Conservation (phyloP, 768 basidiomycete genomes). For the Dictyophora rubrovolvata region DNA sequence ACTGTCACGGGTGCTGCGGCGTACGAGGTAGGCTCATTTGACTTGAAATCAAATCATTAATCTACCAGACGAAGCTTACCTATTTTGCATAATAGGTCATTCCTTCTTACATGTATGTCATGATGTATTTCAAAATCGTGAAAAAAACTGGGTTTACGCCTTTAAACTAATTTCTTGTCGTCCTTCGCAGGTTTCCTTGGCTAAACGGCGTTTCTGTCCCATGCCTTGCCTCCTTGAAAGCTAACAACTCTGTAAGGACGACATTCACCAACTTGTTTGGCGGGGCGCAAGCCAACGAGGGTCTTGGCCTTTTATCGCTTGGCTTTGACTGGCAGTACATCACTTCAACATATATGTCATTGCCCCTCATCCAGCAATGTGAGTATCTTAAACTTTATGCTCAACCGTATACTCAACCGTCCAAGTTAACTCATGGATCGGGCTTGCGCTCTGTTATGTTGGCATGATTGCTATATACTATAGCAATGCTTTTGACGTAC, state of each 20-base stretch:
- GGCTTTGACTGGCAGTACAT: constrained; percentile 68
- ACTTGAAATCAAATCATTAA: too few relatives aligned
- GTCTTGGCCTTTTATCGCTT: constrained; percentile 47
- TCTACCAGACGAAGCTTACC: not conserved
- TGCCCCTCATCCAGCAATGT: constrained; percentile 50
- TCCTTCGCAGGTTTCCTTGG: constrained; percentile 14
- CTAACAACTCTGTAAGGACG: constrained; percentile 39
- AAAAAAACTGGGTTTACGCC: not conserved
- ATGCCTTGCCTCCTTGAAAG: constrained; percentile 40
- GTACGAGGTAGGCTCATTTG: constrained; percentile 9
- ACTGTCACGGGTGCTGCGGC: constrained; percentile 13
- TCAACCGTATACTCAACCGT: not conserved
- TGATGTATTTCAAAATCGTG: not conserved
- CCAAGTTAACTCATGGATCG: constrained; percentile 49
- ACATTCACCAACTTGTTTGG: constrained; percentile 53
- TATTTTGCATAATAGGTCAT: constrained; percentile 1
- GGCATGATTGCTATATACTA: constrained; percentile 50
- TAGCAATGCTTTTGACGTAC: constrained; percentile 50
- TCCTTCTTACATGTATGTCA: constrained; percentile 16
- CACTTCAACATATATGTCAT: constrained; percentile 34
- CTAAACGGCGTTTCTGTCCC: constrained; percentile 18
- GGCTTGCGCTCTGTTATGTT: constrained; percentile 41
- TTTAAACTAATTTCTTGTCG: not conserved
- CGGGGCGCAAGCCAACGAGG: constrained; percentile 57
- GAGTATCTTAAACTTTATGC: not conserved